Evolutionary conservation across 257 asterid genomes (phyloP), one percentile per base, ranked within the genome.

Genomic region (Lavandula angustifolia): DNA sequence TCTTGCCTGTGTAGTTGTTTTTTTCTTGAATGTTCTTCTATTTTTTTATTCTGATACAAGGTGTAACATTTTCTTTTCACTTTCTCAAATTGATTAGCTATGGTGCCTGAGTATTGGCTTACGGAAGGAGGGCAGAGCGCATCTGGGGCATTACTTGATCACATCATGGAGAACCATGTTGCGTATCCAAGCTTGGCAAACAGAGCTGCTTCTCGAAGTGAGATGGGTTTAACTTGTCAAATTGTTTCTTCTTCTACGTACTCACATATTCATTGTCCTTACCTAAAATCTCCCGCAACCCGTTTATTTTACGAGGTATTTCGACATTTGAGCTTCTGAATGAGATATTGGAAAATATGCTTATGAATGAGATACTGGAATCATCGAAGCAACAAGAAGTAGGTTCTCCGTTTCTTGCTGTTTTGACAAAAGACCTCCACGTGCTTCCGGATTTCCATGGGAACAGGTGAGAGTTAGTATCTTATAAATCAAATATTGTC

Each of bases 61-160:
- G 2, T 22, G 27, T 22, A 22, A 22, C 27, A 22, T 22, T 22
- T 22, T 22, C 27, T 22, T 64, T 22, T 75, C 54, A 51, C 68
- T 81, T 67, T 67, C 37, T 41, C 13, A 4, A 58, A 77, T 76
- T 58, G 43, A 71, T 60, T 59, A 92, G 99, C 95, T 46, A 89
- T 92, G 99, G 88, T 92, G 72, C 99, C 99, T 55, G 94, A 85
- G 72, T 92, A 81, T 83, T 92, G 99, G 99, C 95, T 92, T 27
- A 87, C 99, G 3, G 99, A 92, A 86, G 99, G 99, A 61, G 99
- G 99, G 37, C 99, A 92, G 85, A 92, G 99, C 70, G 97, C 97
- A 60, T 87, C 96, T 57, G 99, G 97, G 60, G 86, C 95, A 68
- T 78, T 89, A 66, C 80, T 92, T 66, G 99, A 92, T 70, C 53